A percentile compares a stretch with the other conserved stretches of the same genome.
These are phyloP conservation scores for Neofusicoccum ribis DNA, from an alignment of 2,329 filamentous ascomycete species.

Conservation along the genomic window DNA sequence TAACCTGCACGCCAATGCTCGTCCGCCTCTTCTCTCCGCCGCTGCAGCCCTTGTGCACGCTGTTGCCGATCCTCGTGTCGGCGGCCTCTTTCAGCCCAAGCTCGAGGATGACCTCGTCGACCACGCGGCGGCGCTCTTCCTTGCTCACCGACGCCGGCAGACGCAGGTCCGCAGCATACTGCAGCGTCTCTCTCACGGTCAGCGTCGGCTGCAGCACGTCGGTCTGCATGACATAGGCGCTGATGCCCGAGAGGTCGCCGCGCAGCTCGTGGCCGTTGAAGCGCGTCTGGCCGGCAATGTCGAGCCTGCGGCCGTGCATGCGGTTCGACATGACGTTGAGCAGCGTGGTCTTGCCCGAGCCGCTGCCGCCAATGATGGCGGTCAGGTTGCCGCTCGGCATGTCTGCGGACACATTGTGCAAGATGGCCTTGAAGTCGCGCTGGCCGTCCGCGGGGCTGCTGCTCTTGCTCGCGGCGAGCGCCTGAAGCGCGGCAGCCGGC, in stretches of 20 bases:
- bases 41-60: slow-evolving; percentile 71
- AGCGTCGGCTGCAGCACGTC: slow-evolving; percentile 72
- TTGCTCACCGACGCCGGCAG: slow-evolving; percentile 63
- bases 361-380: slow-evolving; percentile 73
- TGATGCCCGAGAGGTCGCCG: slow-evolving; percentile 48
- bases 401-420: slow-evolving; percentile 64
- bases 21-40: slow-evolving; percentile 76
- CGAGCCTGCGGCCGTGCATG: slow-evolving; percentile 58
- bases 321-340: slow-evolving; percentile 72
- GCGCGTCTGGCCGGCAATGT: slow-evolving; percentile 54
- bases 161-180: slow-evolving; percentile 70
- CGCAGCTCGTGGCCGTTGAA: slow-evolving; percentile 56
- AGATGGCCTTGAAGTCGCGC: slow-evolving; percentile 49
- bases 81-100: slow-evolving; percentile 76
- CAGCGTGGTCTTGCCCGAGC: slow-evolving; percentile 62
- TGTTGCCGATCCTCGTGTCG: slow-evolving; percentile 70
- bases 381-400: slow-evolving; percentile 68
- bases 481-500: slow-evolving; percentile 19
- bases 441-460: slow-evolving; percentile 11
- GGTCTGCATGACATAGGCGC: slow-evolving; percentile 74
- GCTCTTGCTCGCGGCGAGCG: slow-evolving; percentile 29
- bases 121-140: slow-evolving; percentile 61
- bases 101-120: slow-evolving; percentile 76
- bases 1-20: slow-evolving; percentile 70
- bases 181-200: slow-evolving; percentile 73